Base-by-base conservation (phyloP, 116 monocot genomes). In the Iris pallida region DNA sequence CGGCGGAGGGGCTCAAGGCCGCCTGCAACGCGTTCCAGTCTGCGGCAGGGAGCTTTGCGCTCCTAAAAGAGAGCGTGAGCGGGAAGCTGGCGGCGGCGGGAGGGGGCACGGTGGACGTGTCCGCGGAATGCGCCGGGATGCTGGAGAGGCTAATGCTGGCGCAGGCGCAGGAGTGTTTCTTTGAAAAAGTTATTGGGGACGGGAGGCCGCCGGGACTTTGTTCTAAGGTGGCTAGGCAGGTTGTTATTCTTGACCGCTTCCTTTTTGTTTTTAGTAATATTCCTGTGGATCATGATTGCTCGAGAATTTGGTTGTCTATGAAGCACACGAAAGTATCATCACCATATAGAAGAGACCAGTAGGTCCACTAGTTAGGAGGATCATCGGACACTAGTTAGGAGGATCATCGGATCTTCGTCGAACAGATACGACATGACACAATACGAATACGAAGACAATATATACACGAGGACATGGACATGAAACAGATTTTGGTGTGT, bases 121-220 rank as follows among this genome's bases (percentile, higher is more conserved):
- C 85, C 2, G 68, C 81, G 0, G 89, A 97, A 85, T 87, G 90
- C 13, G 85, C 83, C 6, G 87, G 76, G 59, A 88, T 97, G 92
- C 85, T 97, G 57, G 92, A 97, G 85, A 74, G 82, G 68, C 75
- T 97, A 42, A 97, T 97, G 92, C 92, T 97, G 9, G 97, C 92
- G 42, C 97, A 97, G 90, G 92, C 97, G 15, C 92, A 97, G 76
- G 97, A 97, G 78, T 97, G 97, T 68, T 97, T 92, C 68, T 89
- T 97, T 56, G 97, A 97, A 85, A 89, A 90, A 81, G 97, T 83
- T 7, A 77, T 90, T 61, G 81, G 61, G 5, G 92, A 87, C 42
- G 92, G 55, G 7, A 97, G 83, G 66, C 87, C 92, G 11, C 75
- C 87, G 0, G 81, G 71, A 19, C 65, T 87, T 5, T 97, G 92